These are phyloP conservation scores for Nannochloropsis gaditana DNA, from an alignment of 108 stramenopile species.

Conservation along the genomic window DNA sequence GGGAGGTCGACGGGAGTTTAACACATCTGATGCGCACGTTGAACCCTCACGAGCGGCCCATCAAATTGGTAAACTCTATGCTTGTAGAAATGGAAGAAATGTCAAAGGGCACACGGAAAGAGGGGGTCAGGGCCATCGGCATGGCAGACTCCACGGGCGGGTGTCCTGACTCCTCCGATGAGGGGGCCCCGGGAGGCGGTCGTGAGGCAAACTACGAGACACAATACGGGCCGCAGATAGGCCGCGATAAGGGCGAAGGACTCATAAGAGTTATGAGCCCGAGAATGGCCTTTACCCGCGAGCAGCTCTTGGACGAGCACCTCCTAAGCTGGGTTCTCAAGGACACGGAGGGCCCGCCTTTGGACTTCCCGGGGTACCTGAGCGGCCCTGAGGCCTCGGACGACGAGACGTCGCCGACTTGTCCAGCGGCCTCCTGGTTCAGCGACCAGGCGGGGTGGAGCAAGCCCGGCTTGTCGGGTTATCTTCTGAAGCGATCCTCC, in stretches of 20 bases:
- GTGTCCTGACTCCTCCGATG: too few species aligned
- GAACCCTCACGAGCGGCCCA: not conserved
- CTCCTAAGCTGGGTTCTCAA: not conserved
- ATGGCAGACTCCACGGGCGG: not conserved
- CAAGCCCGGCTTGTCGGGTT: not conserved
- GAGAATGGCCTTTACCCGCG: not conserved
- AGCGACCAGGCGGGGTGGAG: not conserved
- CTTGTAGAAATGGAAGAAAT: not conserved
- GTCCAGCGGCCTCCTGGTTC: not conserved
- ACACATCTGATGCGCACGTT: not conserved
- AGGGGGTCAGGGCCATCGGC: not conserved
- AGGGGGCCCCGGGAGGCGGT: not conserved
- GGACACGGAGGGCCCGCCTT: not conserved
- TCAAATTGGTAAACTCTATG: not conserved
- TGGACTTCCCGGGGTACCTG: not conserved
- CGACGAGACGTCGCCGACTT: not conserved
- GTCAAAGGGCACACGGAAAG: not conserved
- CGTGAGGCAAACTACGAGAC: not conserved
- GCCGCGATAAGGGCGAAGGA: not conserved
- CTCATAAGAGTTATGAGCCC: too few species aligned
- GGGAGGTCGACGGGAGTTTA: slow-evolving; percentile 4
- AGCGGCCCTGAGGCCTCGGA: slow-evolving; percentile 16
- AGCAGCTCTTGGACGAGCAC: not conserved
- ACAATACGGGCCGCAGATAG: too few species aligned
- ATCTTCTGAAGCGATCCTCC: not conserved